phyloP scores from a whole-genome alignment of 2,329 filamentous ascomycete genomes.

The Rhexocercosporidium sp. region DNA sequence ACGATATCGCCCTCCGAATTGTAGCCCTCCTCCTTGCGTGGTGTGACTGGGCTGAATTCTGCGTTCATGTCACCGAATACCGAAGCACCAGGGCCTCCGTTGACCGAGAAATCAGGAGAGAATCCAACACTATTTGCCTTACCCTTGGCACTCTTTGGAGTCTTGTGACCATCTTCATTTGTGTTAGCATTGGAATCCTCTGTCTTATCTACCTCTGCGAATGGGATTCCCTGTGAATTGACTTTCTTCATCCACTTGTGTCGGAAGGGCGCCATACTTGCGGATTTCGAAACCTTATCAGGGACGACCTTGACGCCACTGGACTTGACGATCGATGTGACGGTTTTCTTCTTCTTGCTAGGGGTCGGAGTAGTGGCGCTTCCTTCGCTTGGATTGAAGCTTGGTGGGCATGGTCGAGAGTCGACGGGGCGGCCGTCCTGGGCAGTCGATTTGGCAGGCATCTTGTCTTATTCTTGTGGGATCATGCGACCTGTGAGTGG shows the following conservation, averaged over 20 bases:
- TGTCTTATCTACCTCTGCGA: not conserved
- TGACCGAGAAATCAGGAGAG: not conserved
- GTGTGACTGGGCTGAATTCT: not conserved
- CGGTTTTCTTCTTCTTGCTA: not conserved
- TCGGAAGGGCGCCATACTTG: slow-evolving; percentile 18
- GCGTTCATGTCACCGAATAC: not conserved
- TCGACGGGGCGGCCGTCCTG: slow-evolving; percentile 1
- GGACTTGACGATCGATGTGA: not conserved
- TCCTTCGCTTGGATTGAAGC: not conserved
- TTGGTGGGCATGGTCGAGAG: slow-evolving; percentile 8
- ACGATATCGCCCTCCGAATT: slow-evolving; percentile 1
- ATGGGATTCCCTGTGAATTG: slow-evolving; percentile 5
- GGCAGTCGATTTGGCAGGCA: not conserved
- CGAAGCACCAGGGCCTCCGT: not conserved
- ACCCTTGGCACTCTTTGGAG: not conserved
- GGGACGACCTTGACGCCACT: slow-evolving; percentile 5
- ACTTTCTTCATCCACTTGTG: slow-evolving; percentile 16
- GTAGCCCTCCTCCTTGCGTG: slow-evolving; percentile 2
- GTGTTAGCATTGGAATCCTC: not conserved
- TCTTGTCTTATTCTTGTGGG: not conserved
- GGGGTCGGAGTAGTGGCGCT: not conserved
- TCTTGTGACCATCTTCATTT: slow-evolving; percentile 6
- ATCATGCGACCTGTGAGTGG: not conserved
- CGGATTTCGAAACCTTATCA: slow-evolving; percentile 16
- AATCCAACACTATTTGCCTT: not conserved